These are phyloP conservation scores for Microascus cirrosus DNA, from an alignment of 2,329 filamentous ascomycete species.

Conservation along the genomic window DNA sequence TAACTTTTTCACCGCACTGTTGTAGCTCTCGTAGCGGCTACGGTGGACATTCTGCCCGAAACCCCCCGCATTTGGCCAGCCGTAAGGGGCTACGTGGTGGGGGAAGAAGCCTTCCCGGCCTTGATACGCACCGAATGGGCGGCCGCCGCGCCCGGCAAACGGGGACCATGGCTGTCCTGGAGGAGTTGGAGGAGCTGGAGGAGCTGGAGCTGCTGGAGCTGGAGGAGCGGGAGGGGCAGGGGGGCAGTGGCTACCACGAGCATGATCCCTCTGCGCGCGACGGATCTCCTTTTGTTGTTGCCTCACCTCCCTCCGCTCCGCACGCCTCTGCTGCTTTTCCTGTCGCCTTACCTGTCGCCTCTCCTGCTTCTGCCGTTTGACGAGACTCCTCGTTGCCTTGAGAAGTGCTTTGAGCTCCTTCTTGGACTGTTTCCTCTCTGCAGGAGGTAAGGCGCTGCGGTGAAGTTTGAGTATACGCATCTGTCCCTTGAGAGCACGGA, in stretches of 20 bases:
- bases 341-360: slow-evolving; percentile 18
- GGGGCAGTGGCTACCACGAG: slow-evolving; percentile 11
- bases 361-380: slow-evolving; percentile 22
- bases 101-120: not conserved
- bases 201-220: not conserved
- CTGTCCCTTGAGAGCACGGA: slow-evolving; percentile 14
- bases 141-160: slow-evolving; percentile 1
- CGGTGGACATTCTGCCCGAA: slow-evolving; percentile 9
- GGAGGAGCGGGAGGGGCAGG: not conserved
- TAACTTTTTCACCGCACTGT: not conserved
- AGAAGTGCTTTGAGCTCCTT: slow-evolving; percentile 29
- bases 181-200: not conserved
- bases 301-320: slow-evolving; percentile 16
- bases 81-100: slow-evolving; percentile 11
- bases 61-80: slow-evolving; percentile 21
- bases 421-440: slow-evolving; percentile 14
- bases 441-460: not conserved
- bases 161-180: not conserved
- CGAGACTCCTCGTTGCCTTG: slow-evolving; percentile 29
- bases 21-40: slow-evolving; percentile 16
- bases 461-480: not conserved
- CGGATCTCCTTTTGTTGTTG: slow-evolving; percentile 18
- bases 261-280: slow-evolving; percentile 16
- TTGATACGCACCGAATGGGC: not conserved
- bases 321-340: slow-evolving; percentile 14